Evolutionary conservation across 1,284 basidiomycete species (phyloP), one percentile per base, ranked within the genome.

Genomic region (Coriolopsis trogii): DNA sequence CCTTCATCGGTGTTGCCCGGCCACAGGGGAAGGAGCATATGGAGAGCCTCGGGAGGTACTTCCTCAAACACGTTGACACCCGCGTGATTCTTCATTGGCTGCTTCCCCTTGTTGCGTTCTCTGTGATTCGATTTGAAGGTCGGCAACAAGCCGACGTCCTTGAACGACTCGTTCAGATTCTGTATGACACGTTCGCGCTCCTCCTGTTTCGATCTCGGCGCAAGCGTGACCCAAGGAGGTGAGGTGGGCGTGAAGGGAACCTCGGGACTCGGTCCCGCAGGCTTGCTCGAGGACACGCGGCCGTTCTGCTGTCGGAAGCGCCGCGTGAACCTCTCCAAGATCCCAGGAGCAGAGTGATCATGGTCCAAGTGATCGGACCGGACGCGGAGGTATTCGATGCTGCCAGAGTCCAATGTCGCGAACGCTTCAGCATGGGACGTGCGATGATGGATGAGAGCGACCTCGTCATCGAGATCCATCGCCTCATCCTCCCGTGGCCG

Each of bases 21-120:
- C 88, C 89, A 91, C 30, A 91, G 74, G 4, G 89, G 89, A n/a
- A 91, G 73, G 18, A 91, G 75, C 89, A 91, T 91, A 67, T 86
- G 89, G 38, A 90, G 70, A 23, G 80, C 79, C 18, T 90, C 85
- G 3, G 79, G 69, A 0, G 86, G 85, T 23, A 90, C 76, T 36
- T 80, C 73, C 41, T 79, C 77, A 54, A 91, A 83, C 53, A 89
- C 77, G 41, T 62, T 64, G 43, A 84, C 75, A 29, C 59, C 56
- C 3, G 63, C 56, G 13, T 46, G 59, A 37, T 64, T 63, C 50
- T 61, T 65, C 15, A 59, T 55, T 29, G 60, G 61, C 47, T 67
- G 64, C 41, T 65, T 68, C 31, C 68, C 74, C 55, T 70, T 68
- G 12, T 59, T 59, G n/a, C 62, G 63, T 37, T 65, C 56, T 31